phyloP scores from a whole-genome alignment of 176 grass and related monocot species.

The Raddia distichophylla region DNA sequence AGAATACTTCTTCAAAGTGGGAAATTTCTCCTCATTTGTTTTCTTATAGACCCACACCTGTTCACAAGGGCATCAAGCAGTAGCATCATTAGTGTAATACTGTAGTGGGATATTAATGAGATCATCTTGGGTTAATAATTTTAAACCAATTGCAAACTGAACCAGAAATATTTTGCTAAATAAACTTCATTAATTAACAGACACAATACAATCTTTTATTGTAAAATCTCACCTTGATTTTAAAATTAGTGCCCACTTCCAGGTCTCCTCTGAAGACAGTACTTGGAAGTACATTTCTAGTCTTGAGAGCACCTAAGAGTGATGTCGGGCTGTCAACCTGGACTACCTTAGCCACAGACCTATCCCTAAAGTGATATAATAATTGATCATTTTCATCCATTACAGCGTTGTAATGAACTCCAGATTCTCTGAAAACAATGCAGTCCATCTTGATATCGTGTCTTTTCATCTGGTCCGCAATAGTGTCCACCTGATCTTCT shows the following conservation, averaged over 20 bases:
- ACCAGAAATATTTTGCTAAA: not conserved
- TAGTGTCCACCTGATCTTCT: constrained; percentile 82
- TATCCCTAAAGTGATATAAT: constrained; percentile 70
- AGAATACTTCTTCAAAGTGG: constrained; percentile 84
- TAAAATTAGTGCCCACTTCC: constrained; percentile 78
- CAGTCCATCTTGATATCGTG: constrained; percentile 78
- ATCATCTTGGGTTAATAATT: not conserved
- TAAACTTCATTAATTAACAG: constrained; percentile 17
- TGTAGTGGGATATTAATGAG: not conserved
- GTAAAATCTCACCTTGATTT: constrained; percentile 73
- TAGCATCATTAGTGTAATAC: constrained; percentile 10
- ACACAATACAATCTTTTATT: not conserved
- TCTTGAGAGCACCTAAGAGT: constrained; percentile 81
- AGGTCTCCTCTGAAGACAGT: constrained; percentile 94
- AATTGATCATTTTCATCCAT: constrained; percentile 83
- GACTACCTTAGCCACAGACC: constrained; percentile 59
- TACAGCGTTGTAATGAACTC: constrained; percentile 40
- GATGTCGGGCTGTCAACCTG: constrained; percentile 79
- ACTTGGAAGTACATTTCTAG: constrained; percentile 81
- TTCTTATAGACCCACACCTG: constrained; percentile 99
- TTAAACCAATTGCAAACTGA: constrained; percentile 34
- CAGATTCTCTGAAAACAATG: constrained; percentile 72
- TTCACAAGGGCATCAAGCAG: constrained; percentile 43
- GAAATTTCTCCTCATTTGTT: constrained; percentile 92
- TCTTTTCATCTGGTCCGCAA: constrained; percentile 77